A percentile compares a stretch with the other conserved stretches of the same genome.
These are phyloP conservation scores for Epichloe hybrida DNA, from an alignment of 2,329 filamentous ascomycete species.

Conservation along the genomic window DNA sequence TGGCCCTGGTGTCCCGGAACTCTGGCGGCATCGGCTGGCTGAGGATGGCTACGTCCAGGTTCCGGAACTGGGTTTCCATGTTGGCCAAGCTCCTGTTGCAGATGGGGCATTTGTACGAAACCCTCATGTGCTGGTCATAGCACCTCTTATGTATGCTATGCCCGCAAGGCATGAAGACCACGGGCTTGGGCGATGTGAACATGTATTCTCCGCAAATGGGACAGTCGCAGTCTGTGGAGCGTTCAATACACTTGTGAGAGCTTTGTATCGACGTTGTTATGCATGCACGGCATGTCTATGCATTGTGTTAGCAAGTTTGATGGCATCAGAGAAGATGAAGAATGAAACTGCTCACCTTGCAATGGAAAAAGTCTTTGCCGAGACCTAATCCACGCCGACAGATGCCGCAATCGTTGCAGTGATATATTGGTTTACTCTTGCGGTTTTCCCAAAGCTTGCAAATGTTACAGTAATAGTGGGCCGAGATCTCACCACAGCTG, in stretches of 20 bases:
- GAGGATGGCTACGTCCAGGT: conserved; percentile 75
- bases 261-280: conserved; percentile 77
- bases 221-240: conserved; percentile 88
- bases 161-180: conserved; percentile 90
- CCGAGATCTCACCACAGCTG: conserved; percentile 61
- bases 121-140: conserved; percentile 75
- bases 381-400: conserved; percentile 82
- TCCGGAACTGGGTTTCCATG: conserved; percentile 91
- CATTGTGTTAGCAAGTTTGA: neutral
- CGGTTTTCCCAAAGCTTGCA: conserved; percentile 98
- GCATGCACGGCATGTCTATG: conserved; percentile 78
- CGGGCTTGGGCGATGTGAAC: conserved; percentile 77
- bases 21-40: conserved; percentile 85
- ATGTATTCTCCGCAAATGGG: conserved; percentile 95
- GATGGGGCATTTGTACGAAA: conserved; percentile 89
- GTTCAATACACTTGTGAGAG: conserved; percentile 86
- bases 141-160: conserved; percentile 91
- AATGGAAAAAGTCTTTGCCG: conserved; percentile 95
- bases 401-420: conserved; percentile 91
- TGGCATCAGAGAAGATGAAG: neutral
- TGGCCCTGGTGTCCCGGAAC: conserved; percentile 64
- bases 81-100: conserved; percentile 95
- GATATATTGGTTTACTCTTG: conserved; percentile 80
- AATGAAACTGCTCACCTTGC: conserved; percentile 52
- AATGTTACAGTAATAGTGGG: conserved; percentile 83